phyloP scores from a whole-genome alignment of 148 eudicot species.

The Amaranthus hypochondriacus region DNA sequence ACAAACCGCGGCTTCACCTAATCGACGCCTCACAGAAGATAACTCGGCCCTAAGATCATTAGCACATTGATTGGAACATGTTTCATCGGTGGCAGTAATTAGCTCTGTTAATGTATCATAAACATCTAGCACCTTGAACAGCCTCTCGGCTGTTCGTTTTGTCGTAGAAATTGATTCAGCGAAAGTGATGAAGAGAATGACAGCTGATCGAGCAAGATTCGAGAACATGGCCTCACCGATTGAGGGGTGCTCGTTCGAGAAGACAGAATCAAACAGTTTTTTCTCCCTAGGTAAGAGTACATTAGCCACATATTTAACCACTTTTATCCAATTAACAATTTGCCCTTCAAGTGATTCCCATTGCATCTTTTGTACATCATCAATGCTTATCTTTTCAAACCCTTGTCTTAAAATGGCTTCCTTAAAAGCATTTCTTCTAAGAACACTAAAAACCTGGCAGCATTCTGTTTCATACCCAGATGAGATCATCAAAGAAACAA shows the following conservation, averaged over 20 bases:
- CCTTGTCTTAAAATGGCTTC: slow-evolving; percentile 29
- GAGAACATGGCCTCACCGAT: slow-evolving; percentile 27
- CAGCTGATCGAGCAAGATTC: slow-evolving; percentile 41
- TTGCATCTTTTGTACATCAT: slow-evolving; percentile 37
- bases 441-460: slow-evolving; percentile 26
- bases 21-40: slow-evolving; percentile 28
- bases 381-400: slow-evolving; percentile 33
- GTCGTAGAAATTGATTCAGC: slow-evolving; percentile 63
- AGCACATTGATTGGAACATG: slow-evolving; percentile 22
- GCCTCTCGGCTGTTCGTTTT: slow-evolving; percentile 58
- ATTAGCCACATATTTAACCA: slow-evolving; percentile 30
- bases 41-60: slow-evolving; percentile 45
- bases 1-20: slow-evolving; percentile 55
- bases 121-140: slow-evolving; percentile 77
- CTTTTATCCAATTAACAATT: slow-evolving; percentile 31
- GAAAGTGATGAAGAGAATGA: slow-evolving; percentile 55
- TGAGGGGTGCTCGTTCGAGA: slow-evolving; percentile 23
- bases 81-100: slow-evolving; percentile 12
- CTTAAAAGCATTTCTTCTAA: slow-evolving; percentile 36
- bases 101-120: slow-evolving; percentile 55
- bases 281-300: slow-evolving; percentile 34
- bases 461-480: slow-evolving; percentile 41
- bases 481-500: slow-evolving; percentile 30
- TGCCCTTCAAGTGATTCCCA: slow-evolving; percentile 41
- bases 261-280: slow-evolving; percentile 23